Evolutionary conservation across 352 stramenopile genomes (phyloP).

Genomic region (Globisporangium apiculatum): DNA sequence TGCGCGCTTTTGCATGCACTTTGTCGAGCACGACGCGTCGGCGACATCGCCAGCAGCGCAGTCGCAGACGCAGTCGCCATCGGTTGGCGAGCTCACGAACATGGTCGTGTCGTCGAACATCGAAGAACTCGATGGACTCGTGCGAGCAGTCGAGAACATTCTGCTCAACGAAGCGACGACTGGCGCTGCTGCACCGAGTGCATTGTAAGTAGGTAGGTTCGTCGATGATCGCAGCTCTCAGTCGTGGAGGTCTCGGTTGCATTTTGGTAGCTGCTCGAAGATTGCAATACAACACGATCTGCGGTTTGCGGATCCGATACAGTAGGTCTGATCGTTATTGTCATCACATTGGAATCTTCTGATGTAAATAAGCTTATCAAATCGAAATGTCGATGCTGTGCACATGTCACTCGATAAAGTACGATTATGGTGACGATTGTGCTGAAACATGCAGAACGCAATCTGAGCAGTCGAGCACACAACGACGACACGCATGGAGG

Average conservation of each 20-base stretch:
- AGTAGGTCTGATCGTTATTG: too few relatives aligned
- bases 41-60: background rate
- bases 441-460: too few relatives aligned
- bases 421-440: too few relatives aligned
- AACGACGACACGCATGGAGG: conserved; percentile 2
- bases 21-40: conserved; percentile 1
- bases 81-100: background rate
- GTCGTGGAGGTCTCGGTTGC: too few relatives aligned
- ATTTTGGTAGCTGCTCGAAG: too few relatives aligned
- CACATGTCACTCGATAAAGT: too few relatives aligned
- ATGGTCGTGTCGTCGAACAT: conserved; percentile 1
- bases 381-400: too few relatives aligned
- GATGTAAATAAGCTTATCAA: too few relatives aligned
- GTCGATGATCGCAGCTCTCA: too few relatives aligned
- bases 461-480: too few relatives aligned
- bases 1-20: conserved; percentile 3
- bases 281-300: background rate
- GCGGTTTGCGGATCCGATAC: too few relatives aligned
- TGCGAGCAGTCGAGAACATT: conserved; percentile 5
- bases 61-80: background rate
- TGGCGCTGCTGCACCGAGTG: background rate
- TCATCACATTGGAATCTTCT: too few relatives aligned
- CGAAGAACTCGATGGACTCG: conserved; percentile 1
- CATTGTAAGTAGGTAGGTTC: background rate
- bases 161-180: conserved; percentile 3